Conservation (phyloP, 345 rosid genomes). For the Conringia planisiliqua region DNA sequence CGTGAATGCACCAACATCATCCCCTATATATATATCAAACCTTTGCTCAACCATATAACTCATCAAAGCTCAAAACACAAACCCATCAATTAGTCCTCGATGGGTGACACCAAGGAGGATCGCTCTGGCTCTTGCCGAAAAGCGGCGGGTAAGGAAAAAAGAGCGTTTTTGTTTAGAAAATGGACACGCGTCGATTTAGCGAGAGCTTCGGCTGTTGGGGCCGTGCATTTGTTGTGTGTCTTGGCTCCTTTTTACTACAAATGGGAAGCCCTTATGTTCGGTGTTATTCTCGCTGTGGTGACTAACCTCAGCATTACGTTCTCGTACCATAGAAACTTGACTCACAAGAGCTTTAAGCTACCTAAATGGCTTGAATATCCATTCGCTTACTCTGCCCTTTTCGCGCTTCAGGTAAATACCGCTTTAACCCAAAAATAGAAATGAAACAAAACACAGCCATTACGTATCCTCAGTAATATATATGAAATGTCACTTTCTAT, state of each 20-base stretch:
- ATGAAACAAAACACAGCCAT: neutral
- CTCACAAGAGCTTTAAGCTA: constrained; percentile 33
- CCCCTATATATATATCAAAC: constrained; percentile 9
- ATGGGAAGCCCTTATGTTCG: constrained; percentile 30
- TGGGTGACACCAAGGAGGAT: constrained; percentile 24
- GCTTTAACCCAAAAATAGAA: neutral
- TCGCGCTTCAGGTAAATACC: constrained; percentile 32
- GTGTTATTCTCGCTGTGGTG: constrained; percentile 13
- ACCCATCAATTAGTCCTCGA: neutral
- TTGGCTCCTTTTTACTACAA: constrained; percentile 29
- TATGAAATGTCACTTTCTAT: neutral
- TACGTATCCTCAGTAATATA: neutral
- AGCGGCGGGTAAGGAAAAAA: neutral
- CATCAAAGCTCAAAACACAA: constrained; percentile 5
- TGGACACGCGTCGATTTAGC: constrained; percentile 23
- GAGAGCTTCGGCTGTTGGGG: constrained; percentile 27
- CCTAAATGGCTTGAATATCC: constrained; percentile 41
- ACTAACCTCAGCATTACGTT: constrained; percentile 30
- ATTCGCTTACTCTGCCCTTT: constrained; percentile 30
- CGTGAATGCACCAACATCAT: neutral
- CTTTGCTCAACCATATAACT: neutral
- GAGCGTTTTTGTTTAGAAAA: constrained; percentile 19
- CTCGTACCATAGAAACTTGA: constrained; percentile 37
- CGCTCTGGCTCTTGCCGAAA: constrained; percentile 18
- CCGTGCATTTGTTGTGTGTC: constrained; percentile 23